Percentiles rank a stretch among this genome's conserved stretches.
These are phyloP conservation scores for Xylaria sp. DNA, from an alignment of 2,329 filamentous ascomycete genomes.

Conservation along the genomic window DNA sequence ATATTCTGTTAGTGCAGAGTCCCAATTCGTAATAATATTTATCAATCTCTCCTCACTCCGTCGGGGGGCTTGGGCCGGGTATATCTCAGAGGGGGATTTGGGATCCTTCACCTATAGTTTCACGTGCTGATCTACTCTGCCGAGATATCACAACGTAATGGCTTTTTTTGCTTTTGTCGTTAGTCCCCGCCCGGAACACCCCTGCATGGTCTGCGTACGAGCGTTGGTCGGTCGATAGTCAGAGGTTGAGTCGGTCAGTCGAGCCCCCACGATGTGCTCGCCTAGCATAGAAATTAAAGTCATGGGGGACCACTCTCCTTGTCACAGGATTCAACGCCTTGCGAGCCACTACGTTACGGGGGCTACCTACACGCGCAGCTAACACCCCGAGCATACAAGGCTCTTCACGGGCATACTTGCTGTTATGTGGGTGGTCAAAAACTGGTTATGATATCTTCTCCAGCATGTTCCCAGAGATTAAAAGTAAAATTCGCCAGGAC, in stretches of 20 bases:
- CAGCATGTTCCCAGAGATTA: background rate
- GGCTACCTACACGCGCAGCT: slow-evolving; percentile 18
- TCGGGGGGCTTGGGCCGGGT: background rate
- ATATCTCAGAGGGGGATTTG: background rate
- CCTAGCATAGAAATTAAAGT: slow-evolving; percentile 1
- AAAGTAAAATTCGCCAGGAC: background rate
- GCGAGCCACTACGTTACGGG: slow-evolving; percentile 3
- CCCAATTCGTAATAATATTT: slow-evolving; percentile 1
- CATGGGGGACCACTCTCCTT: background rate
- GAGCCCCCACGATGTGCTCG: background rate
- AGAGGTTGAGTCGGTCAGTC: slow-evolving; percentile 9
- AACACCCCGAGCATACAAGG: slow-evolving; percentile 3
- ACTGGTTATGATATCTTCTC: background rate
- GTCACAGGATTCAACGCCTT: slow-evolving; percentile 7
- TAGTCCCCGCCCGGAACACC: slow-evolving; percentile 5
- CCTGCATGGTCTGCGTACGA: slow-evolving; percentile 10
- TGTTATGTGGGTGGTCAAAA: background rate
- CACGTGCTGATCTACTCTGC: slow-evolving; percentile 13
- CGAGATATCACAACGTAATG: slow-evolving; percentile 10
- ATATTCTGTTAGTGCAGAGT: background rate
- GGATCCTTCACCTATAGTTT: slow-evolving; percentile 12
- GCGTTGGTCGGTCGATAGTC: background rate
- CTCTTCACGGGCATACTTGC: background rate
- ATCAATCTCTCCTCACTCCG: background rate
- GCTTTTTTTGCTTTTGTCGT: slow-evolving; percentile 14